Evolutionary conservation across 1,139 yeast genomes (phyloP), one percentile per base, ranked within the genome.

Genomic region (Insectozyma bohioensis): DNA sequence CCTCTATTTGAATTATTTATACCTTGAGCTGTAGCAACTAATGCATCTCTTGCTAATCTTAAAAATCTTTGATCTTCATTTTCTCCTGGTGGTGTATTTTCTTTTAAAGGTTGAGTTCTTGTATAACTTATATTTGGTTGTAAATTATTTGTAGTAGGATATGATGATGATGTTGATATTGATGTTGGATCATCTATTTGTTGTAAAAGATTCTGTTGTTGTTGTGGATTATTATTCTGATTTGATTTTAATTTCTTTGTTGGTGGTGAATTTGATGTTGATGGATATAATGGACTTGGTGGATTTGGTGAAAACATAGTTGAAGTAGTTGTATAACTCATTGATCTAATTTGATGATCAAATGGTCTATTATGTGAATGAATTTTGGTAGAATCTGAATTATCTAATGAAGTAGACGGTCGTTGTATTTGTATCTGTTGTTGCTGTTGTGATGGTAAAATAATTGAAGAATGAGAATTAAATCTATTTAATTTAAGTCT

Each of bases 11-110:
- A 42, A 6, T 51, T 49, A 36, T 56, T 56, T 6, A 57, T 61
- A 1, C 63, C 65, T 9, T 47, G 49, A 6, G 72, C 72, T 1
- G 74, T 68, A 24, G 73, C 73, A 10, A 67, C 74, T 13, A 69
- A 49, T 1, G 75, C 75, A 39, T 68, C 74, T 36, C 66, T 55
- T 2, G 75, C 75, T 28, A 69, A 47, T 20, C 67, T 51, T 22
- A 67, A 56, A 38, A 69, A 69, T 18, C 63, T 52, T 28, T 59
- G 62, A 41, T 68, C 75, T 39, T 67, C 75, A 42, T 62, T 41
- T 9, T 20, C 22, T 5, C 9, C 10, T 5, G 4, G 18, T 17
- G 19, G 29, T 6, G 16, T 18, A 6, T 15, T 27, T n/a, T n/a
- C n/a, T 21, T 35, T 33, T 10, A 27, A 14, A 2, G 34, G 31